phyloP scores from a whole-genome alignment of 257 asterid species.

The Osmanthus fragrans region DNA sequence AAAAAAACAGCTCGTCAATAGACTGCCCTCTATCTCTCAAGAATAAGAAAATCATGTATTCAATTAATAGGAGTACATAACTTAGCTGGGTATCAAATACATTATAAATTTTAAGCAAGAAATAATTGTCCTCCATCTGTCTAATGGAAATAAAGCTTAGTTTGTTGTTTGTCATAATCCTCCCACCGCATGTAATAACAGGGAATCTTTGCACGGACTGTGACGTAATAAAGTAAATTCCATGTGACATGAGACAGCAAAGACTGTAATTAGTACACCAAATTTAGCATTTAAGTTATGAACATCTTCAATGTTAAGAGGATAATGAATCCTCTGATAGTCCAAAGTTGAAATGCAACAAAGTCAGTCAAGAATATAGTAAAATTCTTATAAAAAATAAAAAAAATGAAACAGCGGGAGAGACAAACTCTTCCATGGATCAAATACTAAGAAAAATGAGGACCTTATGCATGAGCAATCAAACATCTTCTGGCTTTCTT shows the following conservation, averaged over 20 bases:
- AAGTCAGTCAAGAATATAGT: conserved; percentile 1
- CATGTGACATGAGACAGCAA: too few relatives aligned
- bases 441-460: conserved; percentile 11
- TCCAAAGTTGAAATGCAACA: not conserved
- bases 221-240: too few relatives aligned
- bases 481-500: not conserved
- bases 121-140: not conserved
- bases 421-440: conserved; percentile 2
- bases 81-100: conserved; percentile 5
- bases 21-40: not conserved
- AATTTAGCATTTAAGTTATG: not conserved
- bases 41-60: not conserved
- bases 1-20: not conserved
- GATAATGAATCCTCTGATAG: not conserved
- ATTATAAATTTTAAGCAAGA: not conserved
- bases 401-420: not conserved
- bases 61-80: not conserved
- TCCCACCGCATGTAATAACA: not conserved
- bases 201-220: not conserved
- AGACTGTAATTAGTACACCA: not conserved
- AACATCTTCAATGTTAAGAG: not conserved
- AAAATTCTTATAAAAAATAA: not conserved
- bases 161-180: not conserved
- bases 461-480: not conserved
- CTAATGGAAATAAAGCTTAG: not conserved